These are phyloP conservation scores for Gloeophyllum trabeum DNA, from an alignment of 768 basidiomycete genomes.

Conservation along the genomic window DNA sequence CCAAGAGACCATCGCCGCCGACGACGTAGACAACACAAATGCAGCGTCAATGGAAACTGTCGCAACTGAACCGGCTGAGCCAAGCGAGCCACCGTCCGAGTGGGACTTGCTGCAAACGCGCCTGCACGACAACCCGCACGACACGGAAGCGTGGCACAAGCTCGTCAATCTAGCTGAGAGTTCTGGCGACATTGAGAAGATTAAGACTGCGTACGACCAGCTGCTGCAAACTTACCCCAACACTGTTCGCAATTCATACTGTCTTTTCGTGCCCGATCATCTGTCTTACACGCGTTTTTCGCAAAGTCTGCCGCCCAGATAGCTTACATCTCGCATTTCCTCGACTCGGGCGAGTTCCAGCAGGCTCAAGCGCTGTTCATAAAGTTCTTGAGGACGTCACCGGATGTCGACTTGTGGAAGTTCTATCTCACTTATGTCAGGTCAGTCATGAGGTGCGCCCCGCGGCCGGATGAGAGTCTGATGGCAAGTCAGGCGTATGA, in stretches of 20 bases:
- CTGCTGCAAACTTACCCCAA: constrained; percentile 84
- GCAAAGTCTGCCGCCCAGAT: constrained; percentile 73
- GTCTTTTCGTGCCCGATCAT: constrained; percentile 8
- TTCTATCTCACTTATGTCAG: constrained; percentile 93
- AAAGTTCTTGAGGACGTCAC: constrained; percentile 73
- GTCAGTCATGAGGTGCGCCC: constrained; percentile 14
- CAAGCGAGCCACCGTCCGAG: constrained; percentile 37
- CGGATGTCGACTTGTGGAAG: constrained; percentile 85
- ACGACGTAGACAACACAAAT: no score
- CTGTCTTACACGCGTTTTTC: constrained; percentile 5
- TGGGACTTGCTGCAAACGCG: constrained; percentile 54
- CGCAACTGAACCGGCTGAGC: constrained; percentile 9
- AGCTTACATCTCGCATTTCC: constrained; percentile 69
- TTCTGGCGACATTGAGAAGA: constrained; percentile 67
- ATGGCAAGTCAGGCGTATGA: constrained; percentile 43
- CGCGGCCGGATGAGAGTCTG: constrained; percentile 2
- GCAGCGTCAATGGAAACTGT: no score
- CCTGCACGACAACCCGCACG: constrained; percentile 55
- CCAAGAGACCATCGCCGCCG: not conserved
- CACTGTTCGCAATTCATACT: constrained; percentile 52
- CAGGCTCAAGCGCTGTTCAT: constrained; percentile 86
- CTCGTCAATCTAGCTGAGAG: constrained; percentile 70
- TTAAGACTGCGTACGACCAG: constrained; percentile 73
- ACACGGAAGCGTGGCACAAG: constrained; percentile 70
- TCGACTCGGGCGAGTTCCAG: constrained; percentile 53